Evolutionary conservation across 2,329 filamentous ascomycete species (phyloP), one percentile per base, ranked within the genome.

Genomic region (Hawksworthiomyces lignivorus): DNA sequence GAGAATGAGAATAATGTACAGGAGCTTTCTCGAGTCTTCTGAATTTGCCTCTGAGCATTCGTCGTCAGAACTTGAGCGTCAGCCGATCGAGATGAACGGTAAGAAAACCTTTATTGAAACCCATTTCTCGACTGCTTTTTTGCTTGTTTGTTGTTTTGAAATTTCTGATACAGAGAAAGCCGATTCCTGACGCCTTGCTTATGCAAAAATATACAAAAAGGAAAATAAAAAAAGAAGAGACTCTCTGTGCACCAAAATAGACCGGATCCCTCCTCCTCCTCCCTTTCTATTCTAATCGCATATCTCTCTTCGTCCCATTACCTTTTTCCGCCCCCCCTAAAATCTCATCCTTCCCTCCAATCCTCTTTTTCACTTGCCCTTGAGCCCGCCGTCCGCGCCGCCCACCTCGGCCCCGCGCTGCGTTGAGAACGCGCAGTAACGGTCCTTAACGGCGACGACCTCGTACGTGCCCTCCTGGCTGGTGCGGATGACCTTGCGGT

Each of bases 401-500:
- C 54, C 54, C 49, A 68, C 73, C 39, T 69, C 69, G 34, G 66
- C 65, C 29, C 71, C 63, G 50, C 77, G 74, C 56, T 82, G 75
- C 47, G 81, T 90, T 34, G 86, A 86, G 62, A 94, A 95, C 20
- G 87, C 82, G 60, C 92, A 98, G 66, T 78, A 94, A 56, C 80
- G 80, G 63, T 98, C 92, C 70, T 94, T 94, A 63, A 98, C 95
- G 10, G 87, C 83, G 22, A 97, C 86, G 15, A 98, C 90, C 66
- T 98, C 92, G 58, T 98, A 98, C 51, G 88, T 95, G 37, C 92
- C 92, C 70, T 97, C 92, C 58, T 95, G 86, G 52, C 83, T 88
- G 20, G 89, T 88, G 54, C 81, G 81, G 53, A 97, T 77, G 20
- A 79, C 77, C 72, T 94, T 89, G 55, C 69, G 81, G 60, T 87